Evolutionary conservation across 352 stramenopile species (phyloP), one percentile per base, ranked within the genome.

Genomic region (Phytophthora citrophthora): DNA sequence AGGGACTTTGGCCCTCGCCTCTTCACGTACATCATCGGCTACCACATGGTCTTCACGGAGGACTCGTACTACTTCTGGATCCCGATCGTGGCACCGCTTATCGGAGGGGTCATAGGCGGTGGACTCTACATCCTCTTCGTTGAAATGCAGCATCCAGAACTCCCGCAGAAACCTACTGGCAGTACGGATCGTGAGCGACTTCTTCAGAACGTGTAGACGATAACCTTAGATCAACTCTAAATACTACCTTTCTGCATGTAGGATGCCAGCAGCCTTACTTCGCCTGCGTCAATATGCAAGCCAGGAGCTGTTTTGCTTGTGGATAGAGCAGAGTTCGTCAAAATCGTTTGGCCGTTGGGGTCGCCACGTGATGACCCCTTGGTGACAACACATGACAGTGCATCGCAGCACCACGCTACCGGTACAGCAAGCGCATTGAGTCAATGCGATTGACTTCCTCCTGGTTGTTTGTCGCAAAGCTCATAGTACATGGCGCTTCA

Each of bases 1-100:
- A 71, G 77, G 40, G 74, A 83, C 57, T 87, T 87, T 51, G 77
- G 55, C 7, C 75, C 75, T 32, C 76, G 75, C 10, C 53, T 84
- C 23, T 70, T 70, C 61, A 70, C 55, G 27, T 70, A 70, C 54
- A 43, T 58, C 26, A 46, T 64, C 31, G 54, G 54, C 46, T 70
- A 66, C 60, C 64, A 81, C 54, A 62, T 76, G 51, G 74, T 83
- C 18, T 86, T 81, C 68, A 86, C 68, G 67, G 54, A 64, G 27
- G 61, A 70, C 61, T 70, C 54, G 39, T 52, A 64, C 45, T 70
- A 70, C 54, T 70, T 86, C 54, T 83, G 73, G 74, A 76, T 86
- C 43, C 77, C 77, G 29, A 73, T 86, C 46, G 54, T 86, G 4
- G 76, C 73, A 18, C 74, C 76, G 0, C 51, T 62, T 5, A 41